phyloP scores from a whole-genome alignment of 768 basidiomycete genomes.

The Rhodotorula kratochvilovae region DNA sequence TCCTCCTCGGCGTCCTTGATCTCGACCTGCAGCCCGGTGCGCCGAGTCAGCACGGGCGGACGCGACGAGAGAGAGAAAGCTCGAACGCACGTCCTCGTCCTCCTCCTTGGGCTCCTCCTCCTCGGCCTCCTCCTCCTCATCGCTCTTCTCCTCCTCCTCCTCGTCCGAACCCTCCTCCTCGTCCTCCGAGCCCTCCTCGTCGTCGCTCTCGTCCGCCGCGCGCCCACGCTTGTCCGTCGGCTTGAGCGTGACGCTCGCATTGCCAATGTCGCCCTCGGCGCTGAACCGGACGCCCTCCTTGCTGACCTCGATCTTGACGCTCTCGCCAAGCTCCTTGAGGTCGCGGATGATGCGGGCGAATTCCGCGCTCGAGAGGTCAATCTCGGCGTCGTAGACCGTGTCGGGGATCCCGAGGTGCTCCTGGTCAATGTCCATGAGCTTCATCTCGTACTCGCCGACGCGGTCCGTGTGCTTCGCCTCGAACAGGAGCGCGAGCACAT shows the following conservation, averaged over 20 bases:
- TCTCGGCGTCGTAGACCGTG: slow-evolving; percentile 90
- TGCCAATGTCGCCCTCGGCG: slow-evolving; percentile 89
- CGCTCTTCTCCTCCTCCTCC: slow-evolving; percentile 23
- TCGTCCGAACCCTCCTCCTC: slow-evolving; percentile 43
- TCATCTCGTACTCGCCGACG: slow-evolving; percentile 97
- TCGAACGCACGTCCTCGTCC: slow-evolving; percentile 35
- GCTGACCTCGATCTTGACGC: slow-evolving; percentile 86
- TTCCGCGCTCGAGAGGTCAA: slow-evolving; percentile 78
- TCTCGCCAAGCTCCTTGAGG: slow-evolving; percentile 82
- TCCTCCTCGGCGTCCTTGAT: slow-evolving; percentile 52
- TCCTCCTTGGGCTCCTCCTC: slow-evolving; percentile 47
- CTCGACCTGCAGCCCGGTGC: slow-evolving; percentile 25
- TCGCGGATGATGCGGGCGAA: slow-evolving; percentile 91
- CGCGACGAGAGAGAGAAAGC: neutral
- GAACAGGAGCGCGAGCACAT: slow-evolving; percentile 79
- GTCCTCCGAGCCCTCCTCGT: slow-evolving; percentile 33
- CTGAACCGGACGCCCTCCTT: slow-evolving; percentile 94
- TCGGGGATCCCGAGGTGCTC: slow-evolving; percentile 94
- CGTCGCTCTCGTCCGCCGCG: slow-evolving; percentile 17
- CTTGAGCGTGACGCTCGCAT: slow-evolving; percentile 76
- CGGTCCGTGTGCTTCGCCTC: slow-evolving; percentile 86
- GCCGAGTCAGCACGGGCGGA: neutral
- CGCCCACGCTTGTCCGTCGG: slow-evolving; percentile 50
- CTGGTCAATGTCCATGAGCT: slow-evolving; percentile 97
- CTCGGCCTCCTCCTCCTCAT: slow-evolving; percentile 41